Base-by-base conservation (phyloP, 345 rosid species). In the Brassica nigra region DNA sequence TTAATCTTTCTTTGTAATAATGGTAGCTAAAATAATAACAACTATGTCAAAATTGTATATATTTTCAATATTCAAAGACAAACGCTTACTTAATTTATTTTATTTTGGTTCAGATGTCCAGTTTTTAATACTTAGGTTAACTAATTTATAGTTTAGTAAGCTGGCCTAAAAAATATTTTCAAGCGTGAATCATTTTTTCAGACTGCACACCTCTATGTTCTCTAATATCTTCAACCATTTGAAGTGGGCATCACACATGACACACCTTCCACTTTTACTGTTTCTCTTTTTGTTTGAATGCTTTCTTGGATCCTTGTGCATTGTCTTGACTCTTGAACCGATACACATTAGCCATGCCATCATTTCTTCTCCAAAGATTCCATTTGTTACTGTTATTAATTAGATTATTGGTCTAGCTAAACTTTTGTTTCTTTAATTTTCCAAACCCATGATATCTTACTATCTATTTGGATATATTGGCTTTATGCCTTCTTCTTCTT, bases 221-320 rank as follows among this genome's bases (percentile, higher is more conserved):
- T 67, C 31, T 63, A 64, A 15, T 33, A 31, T 49, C 10, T 49
- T 52, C n/a, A 64, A 74, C 63, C 47, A 15, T 30, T 55, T 16
- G 20, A 30, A 76, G 62, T 68, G 79, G 68, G 36, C 52, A 68
- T 68, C 75, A 76, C 66, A 58, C 62, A 30, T 68, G 4, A 69
- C 54, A 77, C 62, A 77, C 18, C 27, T 33, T 69, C 75, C 54
- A 76, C 75, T 76, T 69, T 69, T 76, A 76, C 54, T 69, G n/a
- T 69, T 44, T 11, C 4, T 58, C 33, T 5, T 10, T 64, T 31
- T 18, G 47, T 59, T 61, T 62, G 49, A 64, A 37, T 33, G 33
- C 12, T 14, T 62, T 70, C 69, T 77, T 77, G 80, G 80, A 77
- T 77, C 63, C 16, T 69, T 69, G 70, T 62, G 75, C 55, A 62